Conservation (phyloP, 2,329 filamentous ascomycete genomes). For the Myriosclerotinia duriaeana region DNA sequence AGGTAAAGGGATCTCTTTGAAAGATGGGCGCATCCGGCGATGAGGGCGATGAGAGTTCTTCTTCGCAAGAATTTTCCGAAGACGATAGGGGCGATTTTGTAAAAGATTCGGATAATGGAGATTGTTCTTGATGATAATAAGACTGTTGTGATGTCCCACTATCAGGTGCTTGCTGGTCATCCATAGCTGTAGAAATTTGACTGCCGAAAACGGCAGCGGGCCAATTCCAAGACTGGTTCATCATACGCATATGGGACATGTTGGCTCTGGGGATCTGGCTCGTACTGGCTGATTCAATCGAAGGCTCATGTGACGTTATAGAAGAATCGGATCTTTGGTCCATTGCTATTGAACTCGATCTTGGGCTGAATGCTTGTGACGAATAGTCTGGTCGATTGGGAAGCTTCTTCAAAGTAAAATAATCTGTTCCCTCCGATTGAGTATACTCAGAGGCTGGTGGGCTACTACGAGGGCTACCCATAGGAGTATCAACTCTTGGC, state of each 20-base stretch:
- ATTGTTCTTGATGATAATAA: background rate
- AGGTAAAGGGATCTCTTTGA: constrained; percentile 2
- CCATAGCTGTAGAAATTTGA: background rate
- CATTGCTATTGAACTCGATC: background rate
- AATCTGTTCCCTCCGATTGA: background rate
- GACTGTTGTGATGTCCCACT: background rate
- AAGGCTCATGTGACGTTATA: background rate
- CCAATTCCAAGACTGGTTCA: background rate
- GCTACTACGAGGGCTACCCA: too few relatives aligned
- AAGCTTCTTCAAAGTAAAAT: background rate
- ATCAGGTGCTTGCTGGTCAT: background rate
- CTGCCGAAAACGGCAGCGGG: background rate
- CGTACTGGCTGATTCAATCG: background rate
- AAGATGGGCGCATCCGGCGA: background rate
- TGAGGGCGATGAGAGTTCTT: background rate
- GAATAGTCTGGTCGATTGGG: background rate
- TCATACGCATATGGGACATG: background rate
- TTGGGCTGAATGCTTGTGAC: background rate
- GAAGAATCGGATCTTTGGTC: background rate
- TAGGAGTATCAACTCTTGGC: too few relatives aligned
- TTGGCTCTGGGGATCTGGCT: background rate
- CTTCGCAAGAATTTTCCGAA: constrained; percentile 6
- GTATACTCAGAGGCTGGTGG: too few relatives aligned
- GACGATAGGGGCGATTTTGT: background rate
- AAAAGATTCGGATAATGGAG: background rate